Conservation (phyloP, 2,329 filamentous ascomycete species). For the Fusarium guadeloupense region DNA sequence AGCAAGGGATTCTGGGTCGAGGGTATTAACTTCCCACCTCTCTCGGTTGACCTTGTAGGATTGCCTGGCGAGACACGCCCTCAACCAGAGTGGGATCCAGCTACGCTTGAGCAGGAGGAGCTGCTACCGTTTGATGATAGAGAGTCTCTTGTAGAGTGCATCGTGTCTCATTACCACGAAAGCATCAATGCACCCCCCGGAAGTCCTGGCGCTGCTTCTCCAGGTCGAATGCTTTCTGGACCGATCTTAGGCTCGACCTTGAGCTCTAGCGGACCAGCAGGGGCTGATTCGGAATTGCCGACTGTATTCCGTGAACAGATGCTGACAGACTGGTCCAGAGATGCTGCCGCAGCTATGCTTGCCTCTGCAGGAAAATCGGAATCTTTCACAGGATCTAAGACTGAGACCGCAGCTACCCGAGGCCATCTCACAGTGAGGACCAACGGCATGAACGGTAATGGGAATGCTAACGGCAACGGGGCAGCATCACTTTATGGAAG, state of each 20-base stretch:
- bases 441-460: constrained; percentile 50
- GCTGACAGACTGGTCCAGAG: constrained; percentile 81
- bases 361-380: constrained; percentile 75
- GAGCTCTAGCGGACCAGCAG: constrained; percentile 50
- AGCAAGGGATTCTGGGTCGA: constrained; percentile 82
- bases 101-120: constrained; percentile 68
- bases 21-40: constrained; percentile 75
- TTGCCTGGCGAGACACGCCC: constrained; percentile 58
- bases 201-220: constrained; percentile 74
- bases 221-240: constrained; percentile 69
- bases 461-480: constrained; percentile 45
- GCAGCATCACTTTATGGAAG: constrained; percentile 60
- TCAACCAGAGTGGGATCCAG: constrained; percentile 58
- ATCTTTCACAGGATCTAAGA: constrained; percentile 79
- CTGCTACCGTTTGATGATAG: constrained; percentile 81
- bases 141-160: constrained; percentile 74
- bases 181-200: constrained; percentile 69
- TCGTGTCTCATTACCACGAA: constrained; percentile 75
- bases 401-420: constrained; percentile 65
- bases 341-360: constrained; percentile 73
- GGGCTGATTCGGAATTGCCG: constrained; percentile 68
- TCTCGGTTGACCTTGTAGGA: constrained; percentile 68
- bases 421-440: constrained; percentile 68
- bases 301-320: constrained; percentile 76
- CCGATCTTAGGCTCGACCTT: constrained; percentile 65